phyloP scores from a whole-genome alignment of 2,329 filamentous ascomycete species.

The Colletotrichum tropicale region DNA sequence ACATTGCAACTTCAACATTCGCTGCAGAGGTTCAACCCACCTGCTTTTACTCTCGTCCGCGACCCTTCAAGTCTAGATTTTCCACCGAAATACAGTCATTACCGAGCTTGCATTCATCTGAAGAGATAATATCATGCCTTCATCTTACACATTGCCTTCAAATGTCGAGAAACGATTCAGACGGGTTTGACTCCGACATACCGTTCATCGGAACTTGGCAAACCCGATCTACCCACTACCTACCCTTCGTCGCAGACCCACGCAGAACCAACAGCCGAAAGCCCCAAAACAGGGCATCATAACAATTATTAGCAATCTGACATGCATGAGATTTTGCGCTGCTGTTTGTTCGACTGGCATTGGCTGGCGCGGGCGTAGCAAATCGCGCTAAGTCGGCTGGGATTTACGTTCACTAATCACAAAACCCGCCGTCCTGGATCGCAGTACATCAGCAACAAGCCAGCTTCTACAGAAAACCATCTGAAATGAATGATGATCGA shows the following conservation, averaged over 20 bases:
- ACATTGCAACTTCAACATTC: neutral
- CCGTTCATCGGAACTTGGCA: neutral
- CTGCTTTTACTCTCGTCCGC: neutral
- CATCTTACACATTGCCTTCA: accelerated
- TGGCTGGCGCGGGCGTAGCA: neutral
- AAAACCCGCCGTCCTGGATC: neutral
- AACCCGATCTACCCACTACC: neutral
- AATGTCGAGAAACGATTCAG: neutral
- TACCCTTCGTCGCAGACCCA: neutral
- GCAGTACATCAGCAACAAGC: neutral
- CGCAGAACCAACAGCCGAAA: neutral
- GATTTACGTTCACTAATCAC: neutral
- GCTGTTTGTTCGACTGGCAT: neutral
- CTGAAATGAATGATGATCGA: neutral
- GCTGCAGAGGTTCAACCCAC: neutral
- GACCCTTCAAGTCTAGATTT: neutral
- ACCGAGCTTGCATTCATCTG: neutral
- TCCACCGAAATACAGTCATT: neutral
- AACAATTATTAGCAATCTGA: neutral
- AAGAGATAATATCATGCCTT: neutral
- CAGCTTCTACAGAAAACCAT: neutral
- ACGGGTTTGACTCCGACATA: neutral
- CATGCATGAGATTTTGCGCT: neutral
- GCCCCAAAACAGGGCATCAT: neutral
- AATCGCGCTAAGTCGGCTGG: neutral